Evolutionary conservation across 176 grass and related monocot genomes (phyloP).

Genomic region (Phoenix dactylifera): DNA sequence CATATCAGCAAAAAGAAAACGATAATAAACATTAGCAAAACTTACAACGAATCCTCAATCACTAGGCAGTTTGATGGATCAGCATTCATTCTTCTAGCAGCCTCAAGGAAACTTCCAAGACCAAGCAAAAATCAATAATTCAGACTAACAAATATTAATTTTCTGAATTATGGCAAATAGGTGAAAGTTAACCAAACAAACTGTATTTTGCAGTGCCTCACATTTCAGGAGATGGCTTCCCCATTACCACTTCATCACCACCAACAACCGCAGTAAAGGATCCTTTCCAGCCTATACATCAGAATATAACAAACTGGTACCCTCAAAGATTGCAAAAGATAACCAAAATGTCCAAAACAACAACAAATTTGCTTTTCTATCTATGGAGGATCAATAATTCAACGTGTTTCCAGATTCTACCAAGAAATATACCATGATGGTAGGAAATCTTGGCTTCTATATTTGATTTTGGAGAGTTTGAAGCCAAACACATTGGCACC

Average conservation of each 20-base stretch:
- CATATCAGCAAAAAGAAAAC: too few relatives aligned
- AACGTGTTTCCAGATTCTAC: conserved; percentile 7
- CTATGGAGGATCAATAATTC: neutral
- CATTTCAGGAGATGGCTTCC: conserved; percentile 82
- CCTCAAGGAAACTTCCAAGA: conserved; percentile 81
- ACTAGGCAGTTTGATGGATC: conserved; percentile 79
- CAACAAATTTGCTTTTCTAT: neutral
- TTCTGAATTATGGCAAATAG: neutral
- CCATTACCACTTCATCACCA: conserved; percentile 67
- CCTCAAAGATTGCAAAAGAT: conserved; percentile 3
- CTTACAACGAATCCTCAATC: conserved; percentile 91
- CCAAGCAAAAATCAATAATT: conserved; percentile 15
- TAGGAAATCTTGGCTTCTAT: conserved; percentile 74
- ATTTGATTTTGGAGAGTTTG: conserved; percentile 85
- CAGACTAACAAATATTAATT: conserved; percentile 4
- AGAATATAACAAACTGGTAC: conserved; percentile 14
- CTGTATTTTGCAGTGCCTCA: conserved; percentile 32
- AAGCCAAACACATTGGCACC: conserved; percentile 72
- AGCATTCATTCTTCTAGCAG: conserved; percentile 73
- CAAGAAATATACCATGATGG: conserved; percentile 50
- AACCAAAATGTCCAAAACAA: neutral
- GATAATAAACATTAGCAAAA: neutral
- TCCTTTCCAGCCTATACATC: conserved; percentile 73
- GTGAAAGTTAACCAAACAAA: neutral
- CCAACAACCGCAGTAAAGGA: conserved; percentile 79